Evolutionary conservation across 768 basidiomycete genomes (phyloP).

Genomic region (Russula compacta): DNA sequence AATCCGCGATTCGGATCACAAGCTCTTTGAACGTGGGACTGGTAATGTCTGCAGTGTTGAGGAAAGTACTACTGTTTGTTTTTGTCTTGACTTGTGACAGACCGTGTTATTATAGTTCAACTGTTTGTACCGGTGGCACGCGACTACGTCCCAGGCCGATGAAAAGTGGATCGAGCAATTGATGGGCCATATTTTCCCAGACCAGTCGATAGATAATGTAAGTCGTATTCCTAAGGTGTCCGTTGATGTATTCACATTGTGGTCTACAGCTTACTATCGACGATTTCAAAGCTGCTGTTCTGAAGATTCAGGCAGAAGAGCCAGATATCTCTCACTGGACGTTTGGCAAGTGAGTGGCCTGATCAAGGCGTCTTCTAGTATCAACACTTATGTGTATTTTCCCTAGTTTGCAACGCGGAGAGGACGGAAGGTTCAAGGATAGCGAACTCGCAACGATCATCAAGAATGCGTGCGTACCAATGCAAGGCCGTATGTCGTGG

Average conservation of each 20-base stretch:
- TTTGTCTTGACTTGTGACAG: not conserved
- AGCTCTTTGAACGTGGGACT: slow-evolving; percentile 65
- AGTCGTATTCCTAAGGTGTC: not conserved
- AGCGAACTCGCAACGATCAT: slow-evolving; percentile 58
- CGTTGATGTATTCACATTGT: not conserved
- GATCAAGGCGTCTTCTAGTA: not conserved
- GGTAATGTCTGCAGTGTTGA: slow-evolving; percentile 81
- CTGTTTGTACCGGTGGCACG: slow-evolving; percentile 80
- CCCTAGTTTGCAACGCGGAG: slow-evolving; percentile 49
- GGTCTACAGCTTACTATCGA: slow-evolving; percentile 28
- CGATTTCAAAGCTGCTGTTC: slow-evolving; percentile 45
- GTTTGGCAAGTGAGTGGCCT: slow-evolving; percentile 43
- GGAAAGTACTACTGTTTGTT: slow-evolving; percentile 28
- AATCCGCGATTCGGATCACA: slow-evolving; percentile 53
- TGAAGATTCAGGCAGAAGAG: slow-evolving; percentile 32
- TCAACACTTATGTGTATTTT: not conserved
- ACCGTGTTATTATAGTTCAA: slow-evolving; percentile 50
- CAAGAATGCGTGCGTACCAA: slow-evolving; percentile 50
- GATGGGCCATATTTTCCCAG: slow-evolving; percentile 46
- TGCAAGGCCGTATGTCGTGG: not conserved
- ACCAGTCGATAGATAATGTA: slow-evolving; percentile 37
- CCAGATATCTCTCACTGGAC: slow-evolving; percentile 55
- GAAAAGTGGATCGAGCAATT: slow-evolving; percentile 55
- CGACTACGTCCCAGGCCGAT: slow-evolving; percentile 63
- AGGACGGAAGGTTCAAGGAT: slow-evolving; percentile 56